Evolutionary conservation across 1,284 basidiomycete genomes (phyloP).

Genomic region (Ganoderma meredithae): DNA sequence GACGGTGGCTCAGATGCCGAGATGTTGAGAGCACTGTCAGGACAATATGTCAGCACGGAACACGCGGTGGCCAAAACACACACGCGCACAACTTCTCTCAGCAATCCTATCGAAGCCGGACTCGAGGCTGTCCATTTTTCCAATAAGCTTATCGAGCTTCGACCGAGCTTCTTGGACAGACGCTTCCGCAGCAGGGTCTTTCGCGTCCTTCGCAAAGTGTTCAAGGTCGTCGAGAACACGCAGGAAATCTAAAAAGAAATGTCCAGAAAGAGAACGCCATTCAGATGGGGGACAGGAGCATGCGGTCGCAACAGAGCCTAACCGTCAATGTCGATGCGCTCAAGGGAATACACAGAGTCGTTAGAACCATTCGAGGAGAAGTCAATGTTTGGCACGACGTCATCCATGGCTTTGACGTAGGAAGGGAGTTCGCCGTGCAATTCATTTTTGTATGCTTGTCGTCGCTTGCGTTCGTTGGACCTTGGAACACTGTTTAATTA

Average conservation of each 20-base stretch:
- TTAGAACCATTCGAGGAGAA: conserved; percentile 67
- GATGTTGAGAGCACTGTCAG: conserved; percentile 77
- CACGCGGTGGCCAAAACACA: conserved; percentile 6
- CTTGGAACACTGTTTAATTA: conserved; percentile 43
- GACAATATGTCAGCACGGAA: conserved; percentile 7
- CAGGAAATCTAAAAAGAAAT: conserved; percentile 56
- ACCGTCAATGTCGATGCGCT: conserved; percentile 79
- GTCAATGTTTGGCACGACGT: conserved; percentile 78
- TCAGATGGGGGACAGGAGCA: not conserved
- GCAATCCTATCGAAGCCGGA: conserved; percentile 82
- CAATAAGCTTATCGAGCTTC: conserved; percentile 71
- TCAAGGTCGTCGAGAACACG: conserved; percentile 73
- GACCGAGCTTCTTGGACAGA: conserved; percentile 70
- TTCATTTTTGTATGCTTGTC: conserved; percentile 81
- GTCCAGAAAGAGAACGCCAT: not conserved
- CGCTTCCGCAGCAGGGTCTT: conserved; percentile 53
- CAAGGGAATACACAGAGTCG: conserved; percentile 64
- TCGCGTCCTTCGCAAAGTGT: conserved; percentile 52
- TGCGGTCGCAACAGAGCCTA: conserved; percentile 34
- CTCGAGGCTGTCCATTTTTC: conserved; percentile 80
- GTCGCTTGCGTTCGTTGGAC: conserved; percentile 75
- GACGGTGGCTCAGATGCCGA: conserved; percentile 66
- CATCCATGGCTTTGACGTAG: conserved; percentile 77
- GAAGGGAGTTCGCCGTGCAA: conserved; percentile 85
- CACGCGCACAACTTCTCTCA: conserved; percentile 69